Evolutionary conservation across 2,329 filamentous ascomycete genomes (phyloP), one percentile per base, ranked within the genome.

Genomic region (Arthrobotrys entomopaga): DNA sequence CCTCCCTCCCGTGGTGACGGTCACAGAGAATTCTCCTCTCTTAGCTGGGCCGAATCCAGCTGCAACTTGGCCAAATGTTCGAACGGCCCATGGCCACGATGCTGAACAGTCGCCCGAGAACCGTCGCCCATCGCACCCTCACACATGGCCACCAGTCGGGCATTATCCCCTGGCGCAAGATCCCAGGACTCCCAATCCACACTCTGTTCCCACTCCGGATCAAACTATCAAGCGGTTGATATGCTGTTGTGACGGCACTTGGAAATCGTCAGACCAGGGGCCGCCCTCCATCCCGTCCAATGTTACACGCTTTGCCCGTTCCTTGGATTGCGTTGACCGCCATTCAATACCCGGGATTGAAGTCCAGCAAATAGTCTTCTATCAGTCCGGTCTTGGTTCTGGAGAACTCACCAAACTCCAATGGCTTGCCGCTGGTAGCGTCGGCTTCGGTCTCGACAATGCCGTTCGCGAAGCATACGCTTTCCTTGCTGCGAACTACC

Each of bases 311-410:
- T 76, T 78, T 38, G 71, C 76, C 8, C 76, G 78, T 11, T 67
- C 76, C 2, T 43, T 78, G 29, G 60, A 75, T 50, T 76, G 77
- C 20, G 70, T 74, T 2, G 70, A 74, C 26, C 64, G 70, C 83
- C 83, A 79, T 83, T 83, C 79, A 82, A 84, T 77, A 82, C 82
- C 15, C 77, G 78, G 54, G 79, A 75, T 70, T 26, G 71, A 70
- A 52, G 70, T 70, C 82, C 86, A 59, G 42, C 87, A 89, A 79
- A 69, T 82, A 38, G 79, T 82, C 5, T 81, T 80, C 73, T 82
- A 82, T 63, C 80, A 82, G 20, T 79, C 81, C 6, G 81, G 81
- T 6, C 80, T 81, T 20, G 81, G 81, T 0, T 79, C 78, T 1
- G 78, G 77, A 19, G 76, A 76, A 19, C 77, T 76, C 38, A 77